A percentile compares a stretch with the other conserved stretches of the same genome.
Evolutionary conservation across 768 basidiomycete genomes (phyloP).

Genomic region (Fomitopsis pulvina): DNA sequence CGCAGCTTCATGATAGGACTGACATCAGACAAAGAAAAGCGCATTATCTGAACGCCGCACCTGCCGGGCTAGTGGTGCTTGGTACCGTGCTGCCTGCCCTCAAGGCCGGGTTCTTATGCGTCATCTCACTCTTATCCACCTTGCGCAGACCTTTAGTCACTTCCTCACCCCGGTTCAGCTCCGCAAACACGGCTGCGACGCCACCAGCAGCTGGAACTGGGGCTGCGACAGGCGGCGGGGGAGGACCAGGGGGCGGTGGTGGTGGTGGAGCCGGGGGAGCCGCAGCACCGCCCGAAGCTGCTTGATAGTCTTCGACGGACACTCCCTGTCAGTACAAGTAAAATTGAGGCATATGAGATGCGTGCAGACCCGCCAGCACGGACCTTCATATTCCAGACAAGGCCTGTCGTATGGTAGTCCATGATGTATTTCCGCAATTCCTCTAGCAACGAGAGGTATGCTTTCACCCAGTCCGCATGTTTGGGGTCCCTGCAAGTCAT

Average conservation of each 20-base stretch:
- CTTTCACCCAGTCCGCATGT: constrained; percentile 84
- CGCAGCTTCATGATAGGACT: constrained; percentile 6
- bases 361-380: constrained; percentile 10
- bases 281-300: constrained; percentile 27
- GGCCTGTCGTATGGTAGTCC: constrained; percentile 80
- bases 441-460: constrained; percentile 65
- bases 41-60: constrained; percentile 3
- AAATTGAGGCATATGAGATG: neutral
- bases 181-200: constrained; percentile 79
- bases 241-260: constrained; percentile 8
- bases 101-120: constrained; percentile 94
- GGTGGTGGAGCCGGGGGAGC: constrained; percentile 27
- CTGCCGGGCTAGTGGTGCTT: constrained; percentile 21
- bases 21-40: too few relatives aligned
- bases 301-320: constrained; percentile 46
- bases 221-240: constrained; percentile 27
- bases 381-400: constrained; percentile 85
- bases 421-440: constrained; percentile 76
- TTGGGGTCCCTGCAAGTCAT: constrained; percentile 61
- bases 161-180: constrained; percentile 83
- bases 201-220: constrained; percentile 40
- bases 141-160: constrained; percentile 90
- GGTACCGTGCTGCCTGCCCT: constrained; percentile 50
- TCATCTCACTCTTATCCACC: constrained; percentile 96
- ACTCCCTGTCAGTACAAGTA: constrained; percentile 38